Base-by-base conservation (phyloP, 2,329 filamentous ascomycete species). In the Sphaerostilbella broomeana region DNA sequence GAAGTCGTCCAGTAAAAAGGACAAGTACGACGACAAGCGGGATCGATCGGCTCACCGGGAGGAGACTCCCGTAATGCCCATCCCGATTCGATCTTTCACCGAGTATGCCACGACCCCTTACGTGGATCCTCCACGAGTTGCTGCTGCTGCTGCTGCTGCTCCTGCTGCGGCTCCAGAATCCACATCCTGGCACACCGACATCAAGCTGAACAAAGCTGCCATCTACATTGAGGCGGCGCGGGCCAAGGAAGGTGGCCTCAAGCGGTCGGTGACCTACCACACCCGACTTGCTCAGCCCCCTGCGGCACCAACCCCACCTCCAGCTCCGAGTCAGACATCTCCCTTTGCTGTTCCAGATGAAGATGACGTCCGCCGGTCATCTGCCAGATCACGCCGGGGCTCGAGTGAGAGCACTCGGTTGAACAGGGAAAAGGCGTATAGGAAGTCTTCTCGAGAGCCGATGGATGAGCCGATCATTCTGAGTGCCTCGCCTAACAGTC, bases 1-100 rank as follows among this genome's bases (percentile, higher is more conserved):
- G 50, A 64, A 63, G 49, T 57, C 56, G 26, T 50, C 55, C 15
- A 60, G 55, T 49, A 65, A 60, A 45, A 64, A 63, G 49, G 54
- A 63, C 42, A 62, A 65, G 4, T 57, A 63, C 44, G 55, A 56
- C 5, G 58, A 62, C 41, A 55, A 55, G 47, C 54, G 57, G 16
- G 60, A 63, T 43, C 56, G 57, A 22, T 61, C 61, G 6, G 46
- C 53, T 12, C 55, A 56, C 6, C 52, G 55, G 12, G 60, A 64
- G n/a, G 60, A 61, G 22, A 39, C 28, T 5, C 48, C 51, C 7
- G 30, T 44, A n/a, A 49, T 49, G n/a, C 46, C 47, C 8, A 22
- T 35, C 29, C 34, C 35, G 6, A 30, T 38, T 2, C 33, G 34
- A n/a, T 25, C 38, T 12, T 44, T 33, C 32, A 6, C 38, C 7